Conservation (phyloP, 2,329 filamentous ascomycete species). For the Sporothrix protearum region DNA sequence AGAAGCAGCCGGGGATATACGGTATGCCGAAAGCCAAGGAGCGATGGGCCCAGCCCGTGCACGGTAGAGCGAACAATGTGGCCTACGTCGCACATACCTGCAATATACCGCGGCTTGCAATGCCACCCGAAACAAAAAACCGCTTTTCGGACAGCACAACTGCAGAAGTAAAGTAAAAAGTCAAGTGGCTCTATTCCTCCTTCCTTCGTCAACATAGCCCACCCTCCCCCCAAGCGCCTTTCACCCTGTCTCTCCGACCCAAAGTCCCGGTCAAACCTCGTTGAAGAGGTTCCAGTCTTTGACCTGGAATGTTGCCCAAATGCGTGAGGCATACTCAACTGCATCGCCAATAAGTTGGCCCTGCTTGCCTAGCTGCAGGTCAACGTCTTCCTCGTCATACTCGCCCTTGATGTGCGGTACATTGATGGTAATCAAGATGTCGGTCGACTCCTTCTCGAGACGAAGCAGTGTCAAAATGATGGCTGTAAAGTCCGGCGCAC, state of each 20-base stretch:
- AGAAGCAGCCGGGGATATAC: background rate
- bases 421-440: constrained; percentile 82
- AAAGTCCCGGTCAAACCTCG: constrained; percentile 33
- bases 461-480: constrained; percentile 75
- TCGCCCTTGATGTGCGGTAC: constrained; percentile 76
- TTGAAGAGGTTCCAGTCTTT: constrained; percentile 76
- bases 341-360: constrained; percentile 66
- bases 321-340: constrained; percentile 62
- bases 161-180: background rate
- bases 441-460: constrained; percentile 69
- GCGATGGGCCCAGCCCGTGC: background rate
- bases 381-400: constrained; percentile 69
- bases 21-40: background rate
- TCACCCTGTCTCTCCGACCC: background rate
- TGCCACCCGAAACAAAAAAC: background rate
- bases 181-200: background rate
- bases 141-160: background rate
- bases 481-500: constrained; percentile 62
- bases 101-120: background rate
- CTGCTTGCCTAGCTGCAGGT: constrained; percentile 61
- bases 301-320: constrained; percentile 72
- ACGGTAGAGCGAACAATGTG: background rate
- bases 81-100: background rate
- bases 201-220: background rate
- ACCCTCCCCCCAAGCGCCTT: too few relatives aligned